These are phyloP conservation scores for Aristolochia contorta DNA, from an alignment of 164 flowering plant genomes.

Conservation along the genomic window DNA sequence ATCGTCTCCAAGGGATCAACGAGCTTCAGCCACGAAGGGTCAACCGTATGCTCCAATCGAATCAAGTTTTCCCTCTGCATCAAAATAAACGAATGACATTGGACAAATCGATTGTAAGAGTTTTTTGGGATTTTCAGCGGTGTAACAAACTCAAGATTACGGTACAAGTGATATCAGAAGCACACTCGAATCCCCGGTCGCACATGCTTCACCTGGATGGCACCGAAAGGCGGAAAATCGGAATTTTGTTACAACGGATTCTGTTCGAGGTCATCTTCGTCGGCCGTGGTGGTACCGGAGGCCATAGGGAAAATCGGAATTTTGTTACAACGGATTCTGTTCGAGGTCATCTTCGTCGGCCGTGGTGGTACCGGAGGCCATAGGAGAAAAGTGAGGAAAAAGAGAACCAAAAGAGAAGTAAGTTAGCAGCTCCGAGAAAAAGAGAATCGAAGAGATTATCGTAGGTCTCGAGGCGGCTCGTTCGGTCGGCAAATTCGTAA, in stretches of 20 bases:
- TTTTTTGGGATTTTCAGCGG: neutral
- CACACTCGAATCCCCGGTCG: constrained; percentile 72
- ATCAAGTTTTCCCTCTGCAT: constrained; percentile 67
- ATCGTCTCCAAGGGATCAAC: constrained; percentile 91
- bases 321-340: constrained; percentile 42
- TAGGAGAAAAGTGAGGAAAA: no score
- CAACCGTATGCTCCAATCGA: constrained; percentile 73
- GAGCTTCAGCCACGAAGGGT: constrained; percentile 80
- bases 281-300: constrained; percentile 12
- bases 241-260: constrained; percentile 57
- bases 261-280: constrained; percentile 9
- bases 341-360: constrained; percentile 10
- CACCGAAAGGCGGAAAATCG: constrained; percentile 79
- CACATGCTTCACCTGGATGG: constrained; percentile 64
- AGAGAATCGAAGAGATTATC: no score
- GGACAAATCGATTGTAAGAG: neutral
- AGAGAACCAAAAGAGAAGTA: no score
- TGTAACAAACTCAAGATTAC: constrained; percentile 2
- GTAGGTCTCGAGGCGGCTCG: no score
- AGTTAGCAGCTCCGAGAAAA: no score
- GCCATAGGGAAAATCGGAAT: constrained; percentile 59
- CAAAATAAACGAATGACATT: neutral
- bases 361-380: constrained; percentile 10
- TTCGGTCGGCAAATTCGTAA: no score
- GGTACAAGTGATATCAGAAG: constrained; percentile 55